Evolutionary conservation across 2,329 filamentous ascomycete genomes (phyloP), one percentile per base, ranked within the genome.

Genomic region (Colletotrichum acutatum): DNA sequence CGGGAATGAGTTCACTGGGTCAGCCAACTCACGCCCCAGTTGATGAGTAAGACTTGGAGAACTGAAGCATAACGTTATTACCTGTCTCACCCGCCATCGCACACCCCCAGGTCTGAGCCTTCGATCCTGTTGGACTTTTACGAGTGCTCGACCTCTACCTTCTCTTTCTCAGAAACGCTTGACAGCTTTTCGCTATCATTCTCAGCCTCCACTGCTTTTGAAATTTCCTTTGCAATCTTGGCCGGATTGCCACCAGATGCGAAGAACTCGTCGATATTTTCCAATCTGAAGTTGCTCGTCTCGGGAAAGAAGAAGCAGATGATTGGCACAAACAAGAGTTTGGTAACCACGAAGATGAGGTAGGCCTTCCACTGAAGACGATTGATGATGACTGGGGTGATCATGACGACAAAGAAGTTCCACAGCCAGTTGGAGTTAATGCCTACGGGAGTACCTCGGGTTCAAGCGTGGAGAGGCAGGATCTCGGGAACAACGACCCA

Each of bases 211-310:
- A 72, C 65, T 3, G 54, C 70, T 60, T 72, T 69, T 12, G 66
- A 37, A 66, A 74, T 71, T 19, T 64, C 68, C 52, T 58, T 64
- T 0, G 75, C 67, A 0, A 76, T 68, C 62, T 63, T 71, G 4
- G 76, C 75, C 0, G 75, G 75, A 24, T 74, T 72, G 6, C 70
- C 72, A 37, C 75, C 76, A 9, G 61, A 54, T 0, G 75, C 67
- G 68, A 88, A 88, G 76, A 88, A 81, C 28, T 83, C 80, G 75
- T 89, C 87, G 42, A 89, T 87, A 72, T 89, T 86, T 75, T 89
- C 87, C 0, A 89, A 81, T 1, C 79, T 81, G 9, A 87, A 78
- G 53, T 85, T 85, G 28, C 80, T 82, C 0, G 88, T 90, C 76
- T 90, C 89, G 0, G 89, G 88, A 61, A 87, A 89, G 76, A 86